phyloP scores from a whole-genome alignment of 2,329 filamentous ascomycete genomes.

The Pseudophaeomoniella oleicola region DNA sequence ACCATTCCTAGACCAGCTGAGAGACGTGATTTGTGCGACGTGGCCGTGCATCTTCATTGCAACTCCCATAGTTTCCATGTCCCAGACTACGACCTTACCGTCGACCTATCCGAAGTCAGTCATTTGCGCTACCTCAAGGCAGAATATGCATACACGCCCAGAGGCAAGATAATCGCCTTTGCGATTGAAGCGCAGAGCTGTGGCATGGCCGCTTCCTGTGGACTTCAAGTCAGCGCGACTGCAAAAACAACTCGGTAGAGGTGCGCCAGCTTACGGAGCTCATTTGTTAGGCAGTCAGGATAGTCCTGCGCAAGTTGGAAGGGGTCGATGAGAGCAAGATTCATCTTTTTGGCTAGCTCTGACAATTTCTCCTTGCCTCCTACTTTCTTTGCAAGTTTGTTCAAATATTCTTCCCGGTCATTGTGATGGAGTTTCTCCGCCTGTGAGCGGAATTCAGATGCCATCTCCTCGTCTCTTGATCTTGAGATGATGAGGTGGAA shows the following conservation, averaged over 20 bases:
- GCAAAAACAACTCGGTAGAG: constrained; percentile 17
- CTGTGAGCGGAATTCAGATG: neutral
- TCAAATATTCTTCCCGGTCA: neutral
- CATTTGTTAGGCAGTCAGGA: constrained; percentile 77
- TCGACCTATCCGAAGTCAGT: constrained; percentile 41
- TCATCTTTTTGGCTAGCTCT: constrained; percentile 45
- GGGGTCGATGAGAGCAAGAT: constrained; percentile 57
- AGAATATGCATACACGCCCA: constrained; percentile 48
- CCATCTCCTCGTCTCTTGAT: too few species aligned
- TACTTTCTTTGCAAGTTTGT: neutral
- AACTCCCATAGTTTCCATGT: constrained; percentile 93
- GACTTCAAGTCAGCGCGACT: too few species aligned
- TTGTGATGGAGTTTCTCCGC: neutral
- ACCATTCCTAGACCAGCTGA: constrained; percentile 90
- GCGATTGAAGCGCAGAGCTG: constrained; percentile 73
- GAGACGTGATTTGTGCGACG: constrained; percentile 79
- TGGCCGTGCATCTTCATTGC: constrained; percentile 89
- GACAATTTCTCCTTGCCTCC: too few species aligned
- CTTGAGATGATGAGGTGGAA: too few species aligned
- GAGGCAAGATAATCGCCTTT: constrained; percentile 90
- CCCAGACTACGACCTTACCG: constrained; percentile 83
- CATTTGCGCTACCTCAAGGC: constrained; percentile 3
- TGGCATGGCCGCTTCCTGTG: constrained; percentile 46
- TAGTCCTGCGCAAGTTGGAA: constrained; percentile 67
- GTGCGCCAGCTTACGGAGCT: constrained; percentile 59